phyloP scores from a whole-genome alignment of 2,329 filamentous ascomycete species.

The Aspergillus pseudoglaucus region DNA sequence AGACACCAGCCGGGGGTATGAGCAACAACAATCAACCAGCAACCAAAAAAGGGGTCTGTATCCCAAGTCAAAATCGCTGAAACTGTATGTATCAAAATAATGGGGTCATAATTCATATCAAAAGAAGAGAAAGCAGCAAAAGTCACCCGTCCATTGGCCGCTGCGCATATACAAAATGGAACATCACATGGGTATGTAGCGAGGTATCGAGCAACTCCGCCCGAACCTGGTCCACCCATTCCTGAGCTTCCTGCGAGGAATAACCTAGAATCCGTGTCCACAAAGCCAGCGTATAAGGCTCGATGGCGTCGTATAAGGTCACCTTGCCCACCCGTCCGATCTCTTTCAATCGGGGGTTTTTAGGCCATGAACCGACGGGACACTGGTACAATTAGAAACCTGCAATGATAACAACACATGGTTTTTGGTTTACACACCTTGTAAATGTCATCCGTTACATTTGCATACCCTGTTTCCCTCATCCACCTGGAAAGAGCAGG shows the following conservation, averaged over 20 bases:
- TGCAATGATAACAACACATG: background rate
- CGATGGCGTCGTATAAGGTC: conserved; percentile 25
- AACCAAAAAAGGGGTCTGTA: too few species aligned
- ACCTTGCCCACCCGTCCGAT: conserved; percentile 28
- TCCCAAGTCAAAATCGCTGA: too few species aligned
- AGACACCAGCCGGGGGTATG: too few species aligned
- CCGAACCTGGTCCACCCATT: conserved; percentile 23
- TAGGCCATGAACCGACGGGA: conserved; percentile 30
- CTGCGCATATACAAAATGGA: conserved; percentile 29
- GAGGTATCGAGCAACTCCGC: conserved; percentile 18
- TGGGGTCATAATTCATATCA: background rate
- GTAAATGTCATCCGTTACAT: conserved; percentile 29
- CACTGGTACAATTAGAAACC: conserved; percentile 16
- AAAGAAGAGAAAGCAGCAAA: conserved; percentile 1
- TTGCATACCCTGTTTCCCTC: conserved; percentile 24
- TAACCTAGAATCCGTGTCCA: conserved; percentile 33
- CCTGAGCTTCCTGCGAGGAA: conserved; percentile 24
- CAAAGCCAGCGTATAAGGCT: conserved; percentile 34
- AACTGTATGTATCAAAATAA: background rate
- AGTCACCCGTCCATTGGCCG: conserved; percentile 16
- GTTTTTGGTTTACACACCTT: conserved; percentile 19
- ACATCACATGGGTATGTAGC: conserved; percentile 23
- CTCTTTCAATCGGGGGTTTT: conserved; percentile 26
- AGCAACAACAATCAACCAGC: too few species aligned
- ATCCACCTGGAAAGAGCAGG: conserved; percentile 20